Evolutionary conservation across 345 rosid species (phyloP).

Genomic region (Boechera stricta): DNA sequence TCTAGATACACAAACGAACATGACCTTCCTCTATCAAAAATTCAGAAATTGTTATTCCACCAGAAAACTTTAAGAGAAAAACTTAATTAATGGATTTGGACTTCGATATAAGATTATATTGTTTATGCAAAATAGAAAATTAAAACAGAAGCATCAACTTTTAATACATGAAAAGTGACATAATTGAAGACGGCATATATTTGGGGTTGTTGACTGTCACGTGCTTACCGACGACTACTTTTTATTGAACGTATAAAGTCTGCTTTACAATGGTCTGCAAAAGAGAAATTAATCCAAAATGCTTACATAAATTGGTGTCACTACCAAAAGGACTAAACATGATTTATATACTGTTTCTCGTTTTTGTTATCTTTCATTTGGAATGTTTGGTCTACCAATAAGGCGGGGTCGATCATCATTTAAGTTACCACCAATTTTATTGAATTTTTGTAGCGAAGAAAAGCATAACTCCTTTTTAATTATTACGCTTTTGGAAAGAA

Average conservation of each 20-base stretch:
- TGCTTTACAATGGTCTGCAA: conserved; percentile 10
- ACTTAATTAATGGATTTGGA: neutral
- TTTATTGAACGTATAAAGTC: conserved; percentile 20
- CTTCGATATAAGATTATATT: neutral
- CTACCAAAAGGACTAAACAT: conserved; percentile 1
- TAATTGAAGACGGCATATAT: neutral
- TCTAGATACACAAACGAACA: too few species aligned
- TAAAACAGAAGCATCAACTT: conserved; percentile 1
- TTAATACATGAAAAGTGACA: conserved; percentile 16
- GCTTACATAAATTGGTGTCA: conserved; percentile 4
- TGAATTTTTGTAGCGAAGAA: neutral
- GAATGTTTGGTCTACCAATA: conserved; percentile 7
- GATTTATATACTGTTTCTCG: conserved; percentile 13
- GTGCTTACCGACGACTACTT: conserved; percentile 18
- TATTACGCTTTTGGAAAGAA: conserved; percentile 13
- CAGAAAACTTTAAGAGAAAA: neutral
- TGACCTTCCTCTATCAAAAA: neutral
- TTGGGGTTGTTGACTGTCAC: conserved; percentile 20
- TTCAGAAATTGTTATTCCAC: neutral
- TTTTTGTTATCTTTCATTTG: neutral
- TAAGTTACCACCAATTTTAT: conserved; percentile 7
- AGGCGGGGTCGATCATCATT: conserved; percentile 23
- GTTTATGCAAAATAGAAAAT: neutral
- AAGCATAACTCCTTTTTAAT: conserved; percentile 15
- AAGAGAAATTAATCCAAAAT: conserved; percentile 20